Base-by-base conservation (phyloP, 1,284 basidiomycete species). In the Trametes hirsuta region DNA sequence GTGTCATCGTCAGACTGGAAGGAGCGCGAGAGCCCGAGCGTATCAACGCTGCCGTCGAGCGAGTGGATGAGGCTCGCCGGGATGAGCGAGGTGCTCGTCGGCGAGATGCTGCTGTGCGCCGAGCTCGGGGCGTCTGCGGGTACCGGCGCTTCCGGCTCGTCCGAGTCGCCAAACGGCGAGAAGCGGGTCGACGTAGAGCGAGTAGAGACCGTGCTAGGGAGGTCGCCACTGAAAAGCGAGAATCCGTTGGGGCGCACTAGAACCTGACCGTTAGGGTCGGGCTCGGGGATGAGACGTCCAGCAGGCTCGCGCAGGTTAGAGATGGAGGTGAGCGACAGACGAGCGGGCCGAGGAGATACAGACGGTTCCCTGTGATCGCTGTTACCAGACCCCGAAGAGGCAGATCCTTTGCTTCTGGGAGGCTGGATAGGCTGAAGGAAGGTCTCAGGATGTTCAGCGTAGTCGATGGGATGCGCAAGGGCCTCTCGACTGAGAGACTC, bases 1-100 rank as follows among this genome's bases (percentile, higher is more conserved):
- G 78, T 74, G 67, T 86, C 84, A 62, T 74, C 80, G 34, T 86
- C 84, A 6, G 82, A 81, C 66, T 82, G 82, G 75, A 86, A 84
- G 5, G 83, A 82, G 55, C 80, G 76, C 6, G 83, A 78, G 9
- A 83, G 58, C 40, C 69, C 71, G 25, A 63, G 14, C 30, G 62
- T 47, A 30, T 68, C 68, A 47, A 60, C 45, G 47, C 61, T 55
- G 36, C 74, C 71, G 58, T 88, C 85, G 12, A 89, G 73, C 15
- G 86, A 83, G 48, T 79, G 77, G 66, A 87, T 84, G 44, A 88
- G 75, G 65, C 81, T 80, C 49, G 79, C 80, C 35, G 86, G 83
- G 59, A 90, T 84, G 55, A 84, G 75, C n/a, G 80, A 80, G 53
- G 82, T 58, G 66, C 72, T 67, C 54, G 62, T 53, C 30, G 72